Evolutionary conservation across 139 green algal species (phyloP).

Genomic region (Closterium sp.): DNA sequence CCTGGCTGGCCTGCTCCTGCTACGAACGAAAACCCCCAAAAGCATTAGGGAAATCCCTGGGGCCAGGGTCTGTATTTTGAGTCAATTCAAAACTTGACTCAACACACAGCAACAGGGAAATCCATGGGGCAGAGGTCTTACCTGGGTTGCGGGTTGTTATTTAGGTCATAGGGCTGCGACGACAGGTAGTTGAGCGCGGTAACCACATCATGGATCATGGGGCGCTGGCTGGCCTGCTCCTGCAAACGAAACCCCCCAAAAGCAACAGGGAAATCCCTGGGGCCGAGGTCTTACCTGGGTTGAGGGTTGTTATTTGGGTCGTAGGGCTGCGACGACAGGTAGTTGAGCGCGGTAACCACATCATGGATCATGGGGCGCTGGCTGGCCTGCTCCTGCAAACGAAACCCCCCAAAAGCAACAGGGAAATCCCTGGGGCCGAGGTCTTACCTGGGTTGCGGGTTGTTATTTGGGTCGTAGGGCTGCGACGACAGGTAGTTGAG

Average conservation of each 20-base stretch:
- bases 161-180: conserved; percentile 26
- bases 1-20: conserved; percentile 30
- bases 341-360: no score
- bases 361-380: conserved; percentile 30
- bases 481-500: conserved; percentile 45
- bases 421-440: no score
- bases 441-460: neutral
- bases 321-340: conserved; percentile 32
- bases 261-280: no score
- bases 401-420: no score
- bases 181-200: conserved; percentile 45
- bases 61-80: no score
- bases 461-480: conserved; percentile 29
- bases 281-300: no score
- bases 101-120: no score
- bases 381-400: conserved; percentile 16
- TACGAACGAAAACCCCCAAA: no score
- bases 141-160: neutral
- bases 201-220: conserved; percentile 43
- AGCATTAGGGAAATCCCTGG: no score
- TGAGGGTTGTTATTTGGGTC: conserved; percentile 15
- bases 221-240: conserved; percentile 30
- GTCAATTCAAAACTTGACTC: no score
- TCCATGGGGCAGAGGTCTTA: neutral
- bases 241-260: neutral